These are phyloP conservation scores for Thalassiosira mediterranea DNA, from an alignment of 352 stramenopile genomes.

Conservation along the genomic window DNA sequence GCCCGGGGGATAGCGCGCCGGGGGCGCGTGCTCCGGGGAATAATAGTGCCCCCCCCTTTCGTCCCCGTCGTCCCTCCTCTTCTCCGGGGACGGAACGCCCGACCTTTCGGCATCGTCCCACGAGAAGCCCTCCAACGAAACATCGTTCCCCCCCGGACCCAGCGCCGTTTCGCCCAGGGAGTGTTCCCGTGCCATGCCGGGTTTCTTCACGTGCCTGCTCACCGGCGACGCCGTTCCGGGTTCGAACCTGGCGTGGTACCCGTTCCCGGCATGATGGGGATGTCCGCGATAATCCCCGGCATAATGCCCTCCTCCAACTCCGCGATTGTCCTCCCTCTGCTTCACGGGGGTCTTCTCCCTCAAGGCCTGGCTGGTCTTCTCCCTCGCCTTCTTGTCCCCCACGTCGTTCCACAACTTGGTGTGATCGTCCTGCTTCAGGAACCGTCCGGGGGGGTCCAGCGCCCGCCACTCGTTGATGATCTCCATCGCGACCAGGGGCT, in stretches of 20 bases:
- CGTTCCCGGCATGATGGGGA: neutral
- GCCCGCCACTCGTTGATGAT: slow-evolving; percentile 72
- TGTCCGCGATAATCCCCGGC: too few relatives aligned
- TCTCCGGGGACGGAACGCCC: too few relatives aligned
- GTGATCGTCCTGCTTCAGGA: slow-evolving; percentile 74
- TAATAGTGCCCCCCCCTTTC: slow-evolving; percentile 9
- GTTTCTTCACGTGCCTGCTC: slow-evolving; percentile 41
- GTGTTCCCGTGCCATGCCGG: slow-evolving; percentile 66
- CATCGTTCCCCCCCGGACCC: slow-evolving; percentile 35
- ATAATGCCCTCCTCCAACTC: too few relatives aligned
- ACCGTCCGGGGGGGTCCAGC: slow-evolving; percentile 72
- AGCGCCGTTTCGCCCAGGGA: slow-evolving; percentile 61
- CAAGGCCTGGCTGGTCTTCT: slow-evolving; percentile 76
- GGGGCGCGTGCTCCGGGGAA: slow-evolving; percentile 18
- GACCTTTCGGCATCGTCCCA: slow-evolving; percentile 62
- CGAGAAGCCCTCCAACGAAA: slow-evolving; percentile 72
- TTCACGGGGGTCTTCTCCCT: slow-evolving; percentile 57
- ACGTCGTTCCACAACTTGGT: slow-evolving; percentile 76
- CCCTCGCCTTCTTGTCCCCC: slow-evolving; percentile 73
- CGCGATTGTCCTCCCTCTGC: too few relatives aligned
- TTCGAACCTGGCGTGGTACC: slow-evolving; percentile 30
- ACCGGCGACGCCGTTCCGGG: slow-evolving; percentile 11
- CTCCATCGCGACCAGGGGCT: slow-evolving; percentile 72
- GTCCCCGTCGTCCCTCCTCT: too few relatives aligned
- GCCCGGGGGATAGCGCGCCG: too few relatives aligned